Conservation (phyloP, 805 yeast genomes). For the Alloascoidea africana region DNA sequence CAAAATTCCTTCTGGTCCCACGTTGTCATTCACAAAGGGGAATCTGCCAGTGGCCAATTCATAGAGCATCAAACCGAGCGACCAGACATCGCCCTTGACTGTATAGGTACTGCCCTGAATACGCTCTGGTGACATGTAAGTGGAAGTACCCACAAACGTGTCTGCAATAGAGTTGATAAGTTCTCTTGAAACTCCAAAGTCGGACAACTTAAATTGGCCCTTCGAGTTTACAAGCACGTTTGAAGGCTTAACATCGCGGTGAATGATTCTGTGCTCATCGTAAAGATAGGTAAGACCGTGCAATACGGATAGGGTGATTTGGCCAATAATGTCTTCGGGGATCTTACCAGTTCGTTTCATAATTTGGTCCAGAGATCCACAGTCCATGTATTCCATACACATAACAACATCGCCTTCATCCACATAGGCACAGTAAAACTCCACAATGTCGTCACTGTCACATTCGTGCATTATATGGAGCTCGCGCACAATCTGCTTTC, state of each 20-base stretch:
- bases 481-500: slow-evolving; percentile 78
- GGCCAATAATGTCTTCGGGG: slow-evolving; percentile 54
- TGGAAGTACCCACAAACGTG: slow-evolving; percentile 95
- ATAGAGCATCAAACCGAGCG: slow-evolving; percentile 77
- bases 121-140: slow-evolving; percentile 96
- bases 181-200: slow-evolving; percentile 92
- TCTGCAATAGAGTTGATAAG: slow-evolving; percentile 89
- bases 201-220: slow-evolving; percentile 87
- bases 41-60: slow-evolving; percentile 79
- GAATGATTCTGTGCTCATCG: slow-evolving; percentile 75
- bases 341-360: slow-evolving; percentile 44
- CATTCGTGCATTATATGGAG: slow-evolving; percentile 85
- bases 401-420: slow-evolving; percentile 66
- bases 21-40: slow-evolving; percentile 33
- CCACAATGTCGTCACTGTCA: slow-evolving; percentile 62
- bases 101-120: slow-evolving; percentile 91
- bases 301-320: slow-evolving; percentile 61
- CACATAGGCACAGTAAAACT: slow-evolving; percentile 83
- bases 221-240: slow-evolving; percentile 77
- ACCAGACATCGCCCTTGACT: slow-evolving; percentile 96
- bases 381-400: slow-evolving; percentile 93
- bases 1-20: slow-evolving; percentile 71
- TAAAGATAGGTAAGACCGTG: slow-evolving; percentile 75
- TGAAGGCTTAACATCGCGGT: slow-evolving; percentile 91
- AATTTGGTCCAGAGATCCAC: slow-evolving; percentile 82